Base-by-base conservation (phyloP, 176 grass and related monocot species). In the Cenchrus fungigraminus region DNA sequence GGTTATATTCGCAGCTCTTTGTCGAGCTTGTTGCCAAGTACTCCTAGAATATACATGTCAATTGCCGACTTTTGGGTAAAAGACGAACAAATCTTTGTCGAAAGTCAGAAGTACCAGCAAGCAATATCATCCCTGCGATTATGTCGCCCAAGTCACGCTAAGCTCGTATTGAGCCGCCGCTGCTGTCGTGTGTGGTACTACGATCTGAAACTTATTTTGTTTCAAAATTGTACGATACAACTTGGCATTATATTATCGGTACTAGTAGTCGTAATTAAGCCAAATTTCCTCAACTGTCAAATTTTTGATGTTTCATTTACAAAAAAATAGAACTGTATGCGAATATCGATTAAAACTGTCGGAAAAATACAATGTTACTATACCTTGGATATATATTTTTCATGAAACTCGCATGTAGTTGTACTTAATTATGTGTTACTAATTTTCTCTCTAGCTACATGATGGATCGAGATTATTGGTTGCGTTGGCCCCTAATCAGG, bases 81-180 rank as follows among this genome's bases (percentile, higher is more conserved):
- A 4, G 80, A 74, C 80, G 73, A 87, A 76, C 6, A 75, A 13
- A 75, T 87, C 84, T 45, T 42, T 46, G 77, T 87, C 51, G 76
- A 74, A 61, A 60, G 69, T 83, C 75, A 66, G 85, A 83, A 74
- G 47, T 79, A 37, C 14, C 29, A 25, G 49, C 74, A 86, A 79
- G 84, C 31, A 78, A 86, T 64, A 60, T 17, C 45, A 46, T 46
- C 6, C 8, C 1, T 8, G 8, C 45, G 45, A 46, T 70, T 7
- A 68, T 86, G 70, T 73, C 88, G 84, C 83, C 66, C 58, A 83
- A 73, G 66, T 64, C 66, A 90, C 79, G 79, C 40, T 51, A 90
- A 73, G 66, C 45, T 60, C 50, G 42, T 58, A 66, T 20, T 3
- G n/a, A 16, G 67, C n/a, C 15, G 67, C n/a, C 15, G 8, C 37